Evolutionary conservation across 164 flowering plant genomes (phyloP).

Genomic region (Stephania japonica): DNA sequence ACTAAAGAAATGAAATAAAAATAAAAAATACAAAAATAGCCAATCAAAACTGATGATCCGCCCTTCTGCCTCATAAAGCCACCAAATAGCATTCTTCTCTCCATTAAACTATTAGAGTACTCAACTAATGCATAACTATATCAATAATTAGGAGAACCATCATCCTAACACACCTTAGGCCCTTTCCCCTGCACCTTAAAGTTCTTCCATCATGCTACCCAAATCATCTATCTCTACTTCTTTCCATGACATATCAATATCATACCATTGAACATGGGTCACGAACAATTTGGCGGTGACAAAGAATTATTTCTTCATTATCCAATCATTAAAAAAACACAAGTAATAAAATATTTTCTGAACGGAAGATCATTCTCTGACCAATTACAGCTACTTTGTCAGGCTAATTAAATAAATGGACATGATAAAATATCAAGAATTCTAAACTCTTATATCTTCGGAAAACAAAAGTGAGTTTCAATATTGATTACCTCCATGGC

Average conservation of each 20-base stretch:
- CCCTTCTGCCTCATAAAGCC: no score
- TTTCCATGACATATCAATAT: no score
- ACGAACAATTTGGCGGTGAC: background rate
- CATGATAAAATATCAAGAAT: background rate
- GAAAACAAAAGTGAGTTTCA: background rate
- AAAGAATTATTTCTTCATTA: background rate
- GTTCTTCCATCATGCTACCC: background rate
- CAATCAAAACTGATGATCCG: no score
- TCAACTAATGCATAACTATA: no score
- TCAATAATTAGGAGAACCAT: no score
- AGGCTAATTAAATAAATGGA: background rate
- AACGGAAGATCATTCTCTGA: background rate
- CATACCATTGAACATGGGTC: background rate
- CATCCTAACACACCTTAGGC: no score
- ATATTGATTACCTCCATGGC: conserved; percentile 80
- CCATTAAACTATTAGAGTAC: no score
- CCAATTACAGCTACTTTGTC: background rate
- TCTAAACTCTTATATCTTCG: background rate
- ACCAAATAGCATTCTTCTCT: no score
- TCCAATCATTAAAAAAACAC: background rate
- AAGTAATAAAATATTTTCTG: background rate
- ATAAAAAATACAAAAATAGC: no score
- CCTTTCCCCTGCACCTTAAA: background rate
- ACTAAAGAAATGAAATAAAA: no score
- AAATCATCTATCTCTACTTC: background rate